Evolutionary conservation across 1,284 basidiomycete genomes (phyloP).

Genomic region (Austroboletus rostrupii): DNA sequence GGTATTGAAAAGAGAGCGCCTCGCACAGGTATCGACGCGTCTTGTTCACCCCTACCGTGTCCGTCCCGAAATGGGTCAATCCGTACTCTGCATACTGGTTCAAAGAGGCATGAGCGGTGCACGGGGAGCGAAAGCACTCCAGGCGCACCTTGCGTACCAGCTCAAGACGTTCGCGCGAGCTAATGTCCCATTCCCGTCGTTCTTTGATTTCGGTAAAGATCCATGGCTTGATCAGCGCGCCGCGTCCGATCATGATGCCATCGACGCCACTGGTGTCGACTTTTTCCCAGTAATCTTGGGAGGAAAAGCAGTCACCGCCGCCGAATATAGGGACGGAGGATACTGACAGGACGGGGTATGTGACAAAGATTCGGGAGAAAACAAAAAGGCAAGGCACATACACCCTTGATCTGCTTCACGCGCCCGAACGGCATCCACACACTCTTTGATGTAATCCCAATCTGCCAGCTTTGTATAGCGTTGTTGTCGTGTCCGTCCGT

Average conservation of each 20-base stretch:
- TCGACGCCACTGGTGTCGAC: constrained; percentile 81
- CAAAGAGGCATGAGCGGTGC: neutral
- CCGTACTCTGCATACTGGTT: constrained; percentile 78
- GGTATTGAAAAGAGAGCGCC: constrained; percentile 90
- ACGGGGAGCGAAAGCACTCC: neutral
- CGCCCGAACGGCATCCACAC: constrained; percentile 82
- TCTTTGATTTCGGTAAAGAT: constrained; percentile 97
- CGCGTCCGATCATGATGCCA: constrained; percentile 92
- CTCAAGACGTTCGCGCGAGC: constrained; percentile 85
- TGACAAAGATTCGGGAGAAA: neutral
- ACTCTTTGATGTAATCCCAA: constrained; percentile 88
- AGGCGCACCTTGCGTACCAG: constrained; percentile 68
- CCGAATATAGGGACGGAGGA: constrained; percentile 90
- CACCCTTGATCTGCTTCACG: constrained; percentile 71
- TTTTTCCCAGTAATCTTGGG: constrained; percentile 78
- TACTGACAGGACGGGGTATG: constrained; percentile 43
- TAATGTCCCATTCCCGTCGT: constrained; percentile 91
- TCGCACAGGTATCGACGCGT: constrained; percentile 93
- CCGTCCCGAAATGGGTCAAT: constrained; percentile 82
- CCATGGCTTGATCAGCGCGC: constrained; percentile 95
- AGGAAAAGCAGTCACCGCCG: constrained; percentile 91
- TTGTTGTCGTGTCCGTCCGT: constrained; percentile 90
- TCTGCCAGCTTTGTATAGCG: constrained; percentile 85
- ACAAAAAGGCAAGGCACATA: constrained; percentile 35
- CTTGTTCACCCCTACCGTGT: constrained; percentile 89